Base-by-base conservation (phyloP, 805 yeast genomes). In the Candida endomychidarum region DNA sequence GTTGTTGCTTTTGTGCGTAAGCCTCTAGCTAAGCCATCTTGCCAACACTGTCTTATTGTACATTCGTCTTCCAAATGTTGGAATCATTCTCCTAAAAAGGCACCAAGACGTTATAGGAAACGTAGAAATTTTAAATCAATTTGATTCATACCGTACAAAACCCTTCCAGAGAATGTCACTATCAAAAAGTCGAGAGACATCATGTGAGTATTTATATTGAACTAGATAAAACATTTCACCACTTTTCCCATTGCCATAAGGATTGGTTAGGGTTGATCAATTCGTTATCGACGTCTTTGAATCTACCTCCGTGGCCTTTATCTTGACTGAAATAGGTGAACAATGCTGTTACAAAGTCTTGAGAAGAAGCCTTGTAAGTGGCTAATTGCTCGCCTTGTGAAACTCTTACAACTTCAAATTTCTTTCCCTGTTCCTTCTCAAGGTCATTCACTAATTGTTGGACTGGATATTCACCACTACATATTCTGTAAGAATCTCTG, bases 401-500 rank as follows among this genome's bases (percentile, higher is more conserved):
- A 19, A 26, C 10, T 20, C n/a, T 7, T 14, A 28, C n/a, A 14
- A 37, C 22, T 28, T 28, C 21, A 16, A 20, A 37, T n/a, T 37
- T 37, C 29, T 37, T 28, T 12, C 40, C 40, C 15, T 19, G 15
- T 15, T 19, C 34, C 16, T 37, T 23, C 28, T 37, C 40, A 8
- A 20, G 7, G 5, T 10, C 16, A 11, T 12, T 15, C 36, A 65
- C 53, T 4, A 73, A 52, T 14, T 74, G 65, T 42, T 63, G 64
- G 20, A 64, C 54, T 0, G 75, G 52, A 31, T 67, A 55, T n/a
- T 38, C 47, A 11, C 79, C 70, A 34, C 61, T 63, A 50, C 70
- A 64, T 10, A 28, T 18, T 5, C 8, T 14, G 12, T 77, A 41
- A 15, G 37, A 45, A 46, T 77, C 72, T 18, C 81, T 80, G 15